Evolutionary conservation across 441 rosid genomes (phyloP).

Genomic region (Rhodomyrtus psidioides): DNA sequence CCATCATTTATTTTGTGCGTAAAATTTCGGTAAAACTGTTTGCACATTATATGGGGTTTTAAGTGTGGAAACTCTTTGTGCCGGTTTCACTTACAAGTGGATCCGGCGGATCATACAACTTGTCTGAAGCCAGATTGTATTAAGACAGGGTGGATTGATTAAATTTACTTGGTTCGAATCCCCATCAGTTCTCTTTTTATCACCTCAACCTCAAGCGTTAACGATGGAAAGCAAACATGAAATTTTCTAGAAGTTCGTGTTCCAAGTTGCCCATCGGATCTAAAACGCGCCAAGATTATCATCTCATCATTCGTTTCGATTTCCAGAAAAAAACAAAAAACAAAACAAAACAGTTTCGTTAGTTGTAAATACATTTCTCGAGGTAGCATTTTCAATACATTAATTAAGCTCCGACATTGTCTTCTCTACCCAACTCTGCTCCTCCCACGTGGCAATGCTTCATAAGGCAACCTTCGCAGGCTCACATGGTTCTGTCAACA

Average conservation of each 20-base stretch:
- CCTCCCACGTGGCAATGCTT: neutral
- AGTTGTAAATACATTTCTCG: neutral
- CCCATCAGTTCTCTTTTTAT: neutral
- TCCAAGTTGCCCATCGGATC: neutral
- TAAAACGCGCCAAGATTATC: neutral
- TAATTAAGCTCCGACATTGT: neutral
- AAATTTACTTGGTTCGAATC: too few species aligned
- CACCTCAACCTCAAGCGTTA: neutral
- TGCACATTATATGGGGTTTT: rapidly evolving
- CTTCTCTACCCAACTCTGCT: rapidly evolving
- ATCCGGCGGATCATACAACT: neutral
- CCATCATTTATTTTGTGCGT: rapidly evolving
- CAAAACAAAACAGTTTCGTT: neutral
- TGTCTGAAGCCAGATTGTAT: too few species aligned
- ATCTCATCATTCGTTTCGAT: neutral
- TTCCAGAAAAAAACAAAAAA: neutral
- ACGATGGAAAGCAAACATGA: neutral
- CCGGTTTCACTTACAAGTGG: too few species aligned
- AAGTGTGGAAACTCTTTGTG: too few species aligned
- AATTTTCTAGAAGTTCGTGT: neutral
- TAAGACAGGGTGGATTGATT: neutral
- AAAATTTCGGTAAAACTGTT: rapidly evolving
- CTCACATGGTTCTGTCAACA: neutral
- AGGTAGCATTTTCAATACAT: neutral
- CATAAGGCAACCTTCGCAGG: neutral